A percentile compares a stretch with the other conserved stretches of the same genome.
Conservation (phyloP, 2,329 filamentous ascomycete genomes). For the Exophiala sp. region DNA sequence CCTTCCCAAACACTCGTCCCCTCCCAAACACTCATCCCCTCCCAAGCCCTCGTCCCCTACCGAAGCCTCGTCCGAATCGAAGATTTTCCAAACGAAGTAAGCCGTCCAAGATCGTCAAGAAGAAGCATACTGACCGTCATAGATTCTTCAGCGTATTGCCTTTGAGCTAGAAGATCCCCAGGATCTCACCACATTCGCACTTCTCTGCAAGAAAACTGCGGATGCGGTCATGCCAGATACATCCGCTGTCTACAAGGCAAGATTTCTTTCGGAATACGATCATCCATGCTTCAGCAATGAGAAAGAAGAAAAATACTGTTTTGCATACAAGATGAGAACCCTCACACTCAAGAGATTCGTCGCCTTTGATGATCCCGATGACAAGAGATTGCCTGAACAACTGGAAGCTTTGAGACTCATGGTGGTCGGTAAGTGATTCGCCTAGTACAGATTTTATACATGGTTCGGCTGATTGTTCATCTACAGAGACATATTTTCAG, state of each 20-base stretch:
- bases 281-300: constrained; percentile 24
- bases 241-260: constrained; percentile 35
- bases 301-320: constrained; percentile 27
- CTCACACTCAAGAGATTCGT: constrained; percentile 31
- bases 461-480: background rate
- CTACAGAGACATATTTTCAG: constrained; percentile 22
- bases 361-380: constrained; percentile 28
- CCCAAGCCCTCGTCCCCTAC: no score
- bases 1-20: background rate
- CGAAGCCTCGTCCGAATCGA: constrained; percentile 6
- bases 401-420: constrained; percentile 31
- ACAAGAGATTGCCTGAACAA: constrained; percentile 32
- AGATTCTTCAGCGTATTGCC: constrained; percentile 25
- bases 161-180: constrained; percentile 25
- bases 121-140: background rate
- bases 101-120: background rate
- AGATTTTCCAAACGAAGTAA: constrained; percentile 20
- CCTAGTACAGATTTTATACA: background rate
- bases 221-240: constrained; percentile 28
- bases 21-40: no score
- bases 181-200: constrained; percentile 32
- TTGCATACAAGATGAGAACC: constrained; percentile 38
- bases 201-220: constrained; percentile 28
- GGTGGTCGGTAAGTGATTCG: constrained; percentile 24
- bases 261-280: constrained; percentile 37